Evolutionary conservation across 306 rosid species (phyloP).

Genomic region (Urtica urens): DNA sequence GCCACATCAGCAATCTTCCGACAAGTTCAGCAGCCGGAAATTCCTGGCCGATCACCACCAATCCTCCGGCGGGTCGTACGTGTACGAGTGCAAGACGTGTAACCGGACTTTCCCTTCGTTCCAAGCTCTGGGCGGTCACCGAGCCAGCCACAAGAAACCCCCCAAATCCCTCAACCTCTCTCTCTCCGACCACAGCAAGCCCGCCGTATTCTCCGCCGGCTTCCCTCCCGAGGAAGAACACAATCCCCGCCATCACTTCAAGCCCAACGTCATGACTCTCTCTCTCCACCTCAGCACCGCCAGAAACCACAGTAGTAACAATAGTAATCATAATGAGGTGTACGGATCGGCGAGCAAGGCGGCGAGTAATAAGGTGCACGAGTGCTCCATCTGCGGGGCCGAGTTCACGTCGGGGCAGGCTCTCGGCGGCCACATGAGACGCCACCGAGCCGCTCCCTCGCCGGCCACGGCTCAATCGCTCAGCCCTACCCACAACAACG

Average conservation of each 20-base stretch:
- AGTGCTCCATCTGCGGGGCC: conserved; percentile 74
- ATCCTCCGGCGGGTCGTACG: conserved; percentile 33
- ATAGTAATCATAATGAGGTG: conserved; percentile 16
- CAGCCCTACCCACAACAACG: conserved; percentile 3
- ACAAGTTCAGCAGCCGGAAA: conserved; percentile 40
- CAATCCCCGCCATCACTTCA: conserved; percentile 15
- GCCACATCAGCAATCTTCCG: background rate
- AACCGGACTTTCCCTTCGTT: conserved; percentile 67
- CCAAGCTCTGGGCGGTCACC: conserved; percentile 82
- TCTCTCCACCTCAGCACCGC: conserved; percentile 39
- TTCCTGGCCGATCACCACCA: conserved; percentile 36
- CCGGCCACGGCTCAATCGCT: conserved; percentile 32
- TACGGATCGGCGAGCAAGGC: conserved; percentile 9
- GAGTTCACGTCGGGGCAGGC: conserved; percentile 88
- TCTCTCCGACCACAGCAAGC: no score
- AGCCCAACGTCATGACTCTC: conserved; percentile 8
- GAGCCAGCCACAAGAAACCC: conserved; percentile 89
- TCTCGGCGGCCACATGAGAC: conserved; percentile 86
- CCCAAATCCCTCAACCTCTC: no score
- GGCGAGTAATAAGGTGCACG: conserved; percentile 56
- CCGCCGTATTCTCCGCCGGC: no score
- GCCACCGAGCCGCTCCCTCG: conserved; percentile 44
- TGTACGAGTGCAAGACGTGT: conserved; percentile 80
- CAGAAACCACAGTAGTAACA: conserved; percentile 25
- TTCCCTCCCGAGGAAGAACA: conserved; percentile 33